A percentile compares a stretch with the other conserved stretches of the same genome.
Evolutionary conservation across 1,284 basidiomycete species (phyloP).

Genomic region (Boletellus deceptivus): DNA sequence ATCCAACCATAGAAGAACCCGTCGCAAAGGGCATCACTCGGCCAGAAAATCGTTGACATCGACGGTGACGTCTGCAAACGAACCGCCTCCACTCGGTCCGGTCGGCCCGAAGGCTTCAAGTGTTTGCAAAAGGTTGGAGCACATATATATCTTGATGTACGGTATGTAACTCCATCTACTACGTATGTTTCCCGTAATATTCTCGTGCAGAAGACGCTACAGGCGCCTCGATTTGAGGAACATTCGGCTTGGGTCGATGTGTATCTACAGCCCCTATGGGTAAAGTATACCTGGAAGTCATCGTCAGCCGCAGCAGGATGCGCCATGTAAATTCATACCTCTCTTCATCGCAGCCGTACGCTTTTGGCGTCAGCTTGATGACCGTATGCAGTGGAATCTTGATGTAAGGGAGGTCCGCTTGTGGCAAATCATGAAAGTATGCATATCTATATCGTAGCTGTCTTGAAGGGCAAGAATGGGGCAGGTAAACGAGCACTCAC

Average conservation of each 20-base stretch:
- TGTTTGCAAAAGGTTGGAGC: no score
- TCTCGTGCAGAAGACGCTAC: constrained; percentile 23
- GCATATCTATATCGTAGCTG: constrained; percentile 61
- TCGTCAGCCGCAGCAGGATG: constrained; percentile 3
- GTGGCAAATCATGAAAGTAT: constrained; percentile 91
- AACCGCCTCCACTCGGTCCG: no score
- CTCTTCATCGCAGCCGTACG: constrained; percentile 98
- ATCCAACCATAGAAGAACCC: constrained; percentile 60
- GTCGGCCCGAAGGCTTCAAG: no score
- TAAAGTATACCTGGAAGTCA: constrained; percentile 62
- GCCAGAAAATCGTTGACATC: constrained; percentile 56
- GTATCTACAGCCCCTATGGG: constrained; percentile 93
- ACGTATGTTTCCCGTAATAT: constrained; percentile 29
- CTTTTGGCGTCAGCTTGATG: constrained; percentile 96
- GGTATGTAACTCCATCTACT: neutral
- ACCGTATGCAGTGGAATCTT: constrained; percentile 96
- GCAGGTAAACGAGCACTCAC: constrained; percentile 41
- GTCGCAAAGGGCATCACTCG: constrained; percentile 39
- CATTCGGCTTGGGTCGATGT: constrained; percentile 81
- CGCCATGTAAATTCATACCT: constrained; percentile 46
- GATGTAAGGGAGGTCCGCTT: constrained; percentile 96
- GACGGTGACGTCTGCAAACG: neutral
- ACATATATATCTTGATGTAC: no score
- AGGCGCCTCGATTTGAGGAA: constrained; percentile 20
- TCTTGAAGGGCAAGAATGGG: neutral